Base-by-base conservation (phyloP, 164 flowering plant genomes). In the Vitis labrusca region DNA sequence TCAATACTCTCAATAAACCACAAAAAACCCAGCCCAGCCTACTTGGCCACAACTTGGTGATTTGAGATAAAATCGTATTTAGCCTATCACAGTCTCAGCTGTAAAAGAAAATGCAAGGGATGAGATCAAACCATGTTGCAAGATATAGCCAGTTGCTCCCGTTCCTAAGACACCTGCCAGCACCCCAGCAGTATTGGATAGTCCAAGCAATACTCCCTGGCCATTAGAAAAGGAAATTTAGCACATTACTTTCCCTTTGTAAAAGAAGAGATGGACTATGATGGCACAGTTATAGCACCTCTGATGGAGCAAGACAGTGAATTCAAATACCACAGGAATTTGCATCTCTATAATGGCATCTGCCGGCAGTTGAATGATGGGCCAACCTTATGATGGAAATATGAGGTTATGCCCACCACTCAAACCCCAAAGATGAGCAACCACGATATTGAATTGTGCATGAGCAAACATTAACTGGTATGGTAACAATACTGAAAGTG, bases 161-260 rank as follows among this genome's bases (percentile, higher is more conserved):
- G 99, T 94, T 54, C 99, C 99, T 55, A 94, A 78, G 27, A 92
- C 99, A 56, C 99, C 99, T 2, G 97, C 99, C 61, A 94, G 77
- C 49, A 92, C 97, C 50, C 99, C 99, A 65, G 99, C 98, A 17
- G 99, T 92, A 74, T 94, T 94, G 13, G 99, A 94, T 27, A 94
- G 78, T 47, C 99, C 99, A 68, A 94, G 90, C 70, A 94, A 74
- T 55, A 94, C 92, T 60, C 99, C 99, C 99, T 94, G 87, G 49
- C 8, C 50, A 56, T 30, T 8, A 9, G 29, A 58, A 10, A 44
- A 29, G 10, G 48, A 17, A 49, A 13, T 2, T 11, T 3, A 53
- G 29, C 8, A 63, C 19, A 15, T 17, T 10, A 12, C 9, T 37
- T 15, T 48, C 44, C 61, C 37, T 23, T 19, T 16, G 5, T 27